Base-by-base conservation (phyloP, 2,329 filamentous ascomycete genomes). In the Diaporthe vexans region DNA sequence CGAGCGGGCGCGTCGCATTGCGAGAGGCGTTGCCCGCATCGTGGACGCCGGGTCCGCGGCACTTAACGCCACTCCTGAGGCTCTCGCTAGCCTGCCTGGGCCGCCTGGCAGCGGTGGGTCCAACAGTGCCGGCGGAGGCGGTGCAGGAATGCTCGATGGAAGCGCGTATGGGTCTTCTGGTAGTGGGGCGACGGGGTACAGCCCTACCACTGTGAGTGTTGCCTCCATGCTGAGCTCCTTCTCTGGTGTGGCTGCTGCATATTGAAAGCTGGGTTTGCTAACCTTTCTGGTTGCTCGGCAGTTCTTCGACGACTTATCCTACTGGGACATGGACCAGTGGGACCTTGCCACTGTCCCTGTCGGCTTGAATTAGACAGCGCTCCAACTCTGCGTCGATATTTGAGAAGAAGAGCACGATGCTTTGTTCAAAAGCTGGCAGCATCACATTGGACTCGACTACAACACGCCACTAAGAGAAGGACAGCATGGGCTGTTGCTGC, bases 31-130 rank as follows among this genome's bases (percentile, higher is more conserved):
- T 17, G 83, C 84, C 71, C 77, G 79, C 5, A 82, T 87, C n/a
- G 76, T 88, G 15, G 85, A 88, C 13, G 82, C 82, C 4, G 87
- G 86, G 58, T 77, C 87, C 70, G 83, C 84, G 71, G 83, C 85
- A 29, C 83, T 86, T 37, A 86, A 85, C 57, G 79, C 84, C 58
- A 87, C 79, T 54, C 81, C 84, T 21, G 86, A 88, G 35, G 61
- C 65, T 1, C 80, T 82, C 56, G 73, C 79, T 6, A 79, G 78
- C 21, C 78, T 82, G 75, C 77, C 80, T 29, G 70, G 63, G n/a
- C 63, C 69, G 4, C 73, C 57, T 11, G 56, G 52, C 11, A 46
- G 67, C 29, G 61, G 61, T 4, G 61, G 61, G 4, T 63, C 59
- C 21, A 43, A 43, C 11, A 33, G 40, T n/a, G 43, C 43, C 2